A percentile compares a stretch with the other conserved stretches of the same genome.
Conservation (phyloP, 164 flowering plant genomes). For the Dillenia suffruticosa region DNA sequence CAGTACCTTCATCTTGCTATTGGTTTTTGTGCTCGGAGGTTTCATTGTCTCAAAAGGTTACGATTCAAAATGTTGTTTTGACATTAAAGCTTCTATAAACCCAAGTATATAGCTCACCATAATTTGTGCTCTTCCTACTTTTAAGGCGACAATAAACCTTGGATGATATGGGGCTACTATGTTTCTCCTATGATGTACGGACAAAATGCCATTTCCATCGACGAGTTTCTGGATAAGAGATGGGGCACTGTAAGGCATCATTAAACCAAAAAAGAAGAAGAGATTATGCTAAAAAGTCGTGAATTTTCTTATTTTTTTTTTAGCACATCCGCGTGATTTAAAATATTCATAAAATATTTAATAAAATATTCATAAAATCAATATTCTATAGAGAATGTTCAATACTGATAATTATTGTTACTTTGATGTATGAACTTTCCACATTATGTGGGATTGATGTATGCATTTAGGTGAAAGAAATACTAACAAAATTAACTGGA, state of each 20-base stretch:
- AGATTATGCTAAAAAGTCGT: too few relatives aligned
- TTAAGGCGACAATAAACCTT: slow-evolving; percentile 44
- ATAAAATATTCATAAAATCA: too few relatives aligned
- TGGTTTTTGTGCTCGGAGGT: slow-evolving; percentile 61
- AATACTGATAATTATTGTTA: too few relatives aligned
- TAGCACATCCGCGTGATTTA: too few relatives aligned
- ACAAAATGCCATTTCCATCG: slow-evolving; percentile 52
- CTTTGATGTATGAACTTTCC: too few relatives aligned
- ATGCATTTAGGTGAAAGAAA: too few relatives aligned
- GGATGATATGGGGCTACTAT: slow-evolving; percentile 49
- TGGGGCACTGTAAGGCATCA: slow-evolving; percentile 41
- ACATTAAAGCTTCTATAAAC: background rate
- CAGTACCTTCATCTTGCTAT: slow-evolving; percentile 40
- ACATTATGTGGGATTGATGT: too few relatives aligned
- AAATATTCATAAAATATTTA: too few relatives aligned
- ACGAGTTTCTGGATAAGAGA: slow-evolving; percentile 56
- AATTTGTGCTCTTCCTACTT: background rate
- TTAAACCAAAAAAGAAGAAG: too few relatives aligned
- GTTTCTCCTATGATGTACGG: slow-evolving; percentile 56
- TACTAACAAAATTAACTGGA: too few relatives aligned
- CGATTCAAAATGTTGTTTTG: background rate
- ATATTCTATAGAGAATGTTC: too few relatives aligned
- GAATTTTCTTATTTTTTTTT: too few relatives aligned
- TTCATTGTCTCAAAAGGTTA: slow-evolving; percentile 56
- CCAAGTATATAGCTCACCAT: background rate